Base-by-base conservation (phyloP, 129 eudicot species). In the Tagetes patula region DNA sequence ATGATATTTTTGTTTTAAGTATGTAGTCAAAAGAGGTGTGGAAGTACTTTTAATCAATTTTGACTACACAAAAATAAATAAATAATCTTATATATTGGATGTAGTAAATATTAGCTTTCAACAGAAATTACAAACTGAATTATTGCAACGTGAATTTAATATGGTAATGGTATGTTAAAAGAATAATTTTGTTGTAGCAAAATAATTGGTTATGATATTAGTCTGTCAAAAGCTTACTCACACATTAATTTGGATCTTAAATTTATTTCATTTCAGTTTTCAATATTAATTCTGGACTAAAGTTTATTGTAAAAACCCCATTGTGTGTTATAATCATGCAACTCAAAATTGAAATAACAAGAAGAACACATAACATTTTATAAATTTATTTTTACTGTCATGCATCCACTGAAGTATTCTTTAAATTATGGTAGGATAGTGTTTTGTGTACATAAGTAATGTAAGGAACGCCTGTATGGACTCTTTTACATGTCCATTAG, bases 191-290 rank as follows among this genome's bases (percentile, higher is more conserved):
- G 5, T 62, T 2, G 11, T 39, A 37, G 31, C 37, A 62, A 56
- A 38, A 4, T 62, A 62, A 34, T 38, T 14, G 43, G 8, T 60
- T 6, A 34, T 60, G 20, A 9, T 60, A 60, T 33, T 33, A 8
- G 34, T 60, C 2, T 31, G 3, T 60, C 65, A 60, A 34, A 59
- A 33, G 3, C 41, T 60, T 60, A 0, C 41, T 32, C 1, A 7
- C 66, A 5, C 31, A 12, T 67, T 43, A 61, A 30, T 62, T 38
- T 53, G 60, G 75, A 55, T 27, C 38, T 55, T 55, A 55, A 8
- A 4, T 13, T 30, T 55, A 20, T 55, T 7, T 55, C 9, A 55
- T 55, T 31, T 8, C 62, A 55, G 34, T 55, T 31, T 55, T 55
- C 31, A 31, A 52, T 20, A 20, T 55, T 27, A 55, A 55, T 55